A percentile compares a stretch with the other conserved stretches of the same genome.
phyloP scores from a whole-genome alignment of 345 rosid genomes.

The Hibiscus trionum region DNA sequence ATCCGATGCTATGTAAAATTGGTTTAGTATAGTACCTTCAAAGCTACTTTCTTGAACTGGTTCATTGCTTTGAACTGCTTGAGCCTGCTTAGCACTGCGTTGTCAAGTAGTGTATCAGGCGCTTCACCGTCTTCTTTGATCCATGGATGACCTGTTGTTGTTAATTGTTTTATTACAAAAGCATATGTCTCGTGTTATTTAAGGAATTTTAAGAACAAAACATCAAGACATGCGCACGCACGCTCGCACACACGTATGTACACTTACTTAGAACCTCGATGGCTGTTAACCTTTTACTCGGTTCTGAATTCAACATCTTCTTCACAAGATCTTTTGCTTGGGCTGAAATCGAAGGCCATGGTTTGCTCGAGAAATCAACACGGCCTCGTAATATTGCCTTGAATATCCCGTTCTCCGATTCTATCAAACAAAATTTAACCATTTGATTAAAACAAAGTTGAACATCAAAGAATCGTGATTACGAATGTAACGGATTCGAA shows the following conservation, averaged over 20 bases:
- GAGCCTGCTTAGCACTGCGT: constrained; percentile 60
- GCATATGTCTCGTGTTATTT: too few species aligned
- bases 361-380: constrained; percentile 74
- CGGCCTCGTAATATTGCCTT: constrained; percentile 77
- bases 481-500: too few species aligned
- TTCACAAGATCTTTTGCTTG: constrained; percentile 85
- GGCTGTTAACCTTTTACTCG: constrained; percentile 78
- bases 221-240: background rate
- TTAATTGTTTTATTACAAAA: too few species aligned
- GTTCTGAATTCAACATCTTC: constrained; percentile 82
- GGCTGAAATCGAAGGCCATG: constrained; percentile 86
- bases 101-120: constrained; percentile 71
- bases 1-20: too few species aligned
- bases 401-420: constrained; percentile 90
- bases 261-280: constrained; percentile 74
- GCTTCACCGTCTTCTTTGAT: constrained; percentile 66
- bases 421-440: constrained; percentile 20
- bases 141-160: constrained; percentile 54
- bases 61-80: constrained; percentile 76
- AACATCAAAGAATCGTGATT: too few species aligned
- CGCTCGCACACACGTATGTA: too few species aligned
- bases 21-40: constrained; percentile 23
- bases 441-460: too few species aligned
- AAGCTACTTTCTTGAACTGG: constrained; percentile 66
- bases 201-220: background rate